Base-by-base conservation (phyloP, 2,329 filamentous ascomycete genomes). In the Diaporthe sp. region DNA sequence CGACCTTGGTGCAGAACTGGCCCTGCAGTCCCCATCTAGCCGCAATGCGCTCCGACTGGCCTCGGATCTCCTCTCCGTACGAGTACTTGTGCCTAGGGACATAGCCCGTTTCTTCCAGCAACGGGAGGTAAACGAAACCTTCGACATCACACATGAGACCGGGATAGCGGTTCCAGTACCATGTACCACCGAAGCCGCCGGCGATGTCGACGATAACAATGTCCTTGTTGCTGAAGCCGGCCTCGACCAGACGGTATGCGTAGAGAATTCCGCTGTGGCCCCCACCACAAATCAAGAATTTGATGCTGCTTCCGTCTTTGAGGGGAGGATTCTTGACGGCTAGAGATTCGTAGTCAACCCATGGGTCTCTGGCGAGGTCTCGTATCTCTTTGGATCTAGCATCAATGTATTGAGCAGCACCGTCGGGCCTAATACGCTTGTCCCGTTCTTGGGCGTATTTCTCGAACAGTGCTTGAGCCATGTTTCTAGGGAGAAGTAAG, bases 121-220 rank as follows among this genome's bases (percentile, higher is more conserved):
- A 76, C 28, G 86, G 86, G 77, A 88, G 79, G 75, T 88, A 88
- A 55, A 82, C 82, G 76, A 87, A 88, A 55, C 81, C 82, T 76
- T 89, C 86, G 15, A 87, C 79, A 78, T 89, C 87, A 74, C 86
- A 88, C 76, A 80, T 82, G 5, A 86, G 76, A 4, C 87, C 86
- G 1, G 86, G 86, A 73, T 87, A 88, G 13, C 83, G 80, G 61
- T 88, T 87, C 84, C 84, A 87, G 77, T 86, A 88, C 81, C 86
- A 88, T 2, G 85, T 87, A 0, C 86, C 86, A 5, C 87, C 86
- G 78, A 87, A 87, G 8, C 85, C 85, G 5, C 84, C 85, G 4
- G 85, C 86, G 25, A 81, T 87, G 76, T 87, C 86, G 13, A 86
- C 78, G 47, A 87, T 82, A 22, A 81, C 76, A 33, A 87, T 82